Evolutionary conservation across 169 alveolate genomes (phyloP).

Genomic region (Plasmodium billcollinsi): DNA sequence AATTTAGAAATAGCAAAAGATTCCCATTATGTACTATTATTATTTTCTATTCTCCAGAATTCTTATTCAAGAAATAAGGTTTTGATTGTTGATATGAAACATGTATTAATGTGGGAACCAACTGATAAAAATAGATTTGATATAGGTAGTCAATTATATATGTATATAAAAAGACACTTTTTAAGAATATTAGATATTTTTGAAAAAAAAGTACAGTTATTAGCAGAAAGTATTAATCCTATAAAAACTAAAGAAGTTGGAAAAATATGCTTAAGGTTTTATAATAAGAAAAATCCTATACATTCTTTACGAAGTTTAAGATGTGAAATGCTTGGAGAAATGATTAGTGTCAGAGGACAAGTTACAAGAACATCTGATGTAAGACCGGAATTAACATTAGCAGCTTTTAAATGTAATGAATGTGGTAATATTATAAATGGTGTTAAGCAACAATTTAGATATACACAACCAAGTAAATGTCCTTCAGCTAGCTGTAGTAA

Average conservation of each 20-base stretch:
- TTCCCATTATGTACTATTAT: constrained; percentile 63
- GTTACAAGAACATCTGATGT: constrained; percentile 98
- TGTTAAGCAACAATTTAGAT: constrained; percentile 95
- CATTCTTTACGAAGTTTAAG: constrained; percentile 82
- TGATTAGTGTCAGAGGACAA: constrained; percentile 94
- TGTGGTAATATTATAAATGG: constrained; percentile 92
- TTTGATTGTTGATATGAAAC: constrained; percentile 82
- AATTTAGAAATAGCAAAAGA: constrained; percentile 78
- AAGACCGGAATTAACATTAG: constrained; percentile 96
- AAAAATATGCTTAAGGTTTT: constrained; percentile 82
- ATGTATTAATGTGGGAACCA: constrained; percentile 84
- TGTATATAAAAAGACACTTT: constrained; percentile 83
- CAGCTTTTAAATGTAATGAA: constrained; percentile 93
- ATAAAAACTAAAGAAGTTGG: constrained; percentile 79
- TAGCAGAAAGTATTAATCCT: constrained; percentile 80
- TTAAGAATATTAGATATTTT: constrained; percentile 84
- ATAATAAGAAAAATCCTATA: constrained; percentile 79
- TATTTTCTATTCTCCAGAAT: constrained; percentile 69
- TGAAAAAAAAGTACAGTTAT: constrained; percentile 82
- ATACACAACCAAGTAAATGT: constrained; percentile 90
- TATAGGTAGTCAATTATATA: constrained; percentile 82
- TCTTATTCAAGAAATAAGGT: constrained; percentile 82
- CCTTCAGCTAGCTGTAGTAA: constrained; percentile 89
- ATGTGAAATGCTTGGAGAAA: constrained; percentile 94
- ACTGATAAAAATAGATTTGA: constrained; percentile 77